Percentiles rank a stretch among this genome's conserved stretches.
phyloP scores from a whole-genome alignment of 2,329 filamentous ascomycete species.

The Clonostachys byssicola region DNA sequence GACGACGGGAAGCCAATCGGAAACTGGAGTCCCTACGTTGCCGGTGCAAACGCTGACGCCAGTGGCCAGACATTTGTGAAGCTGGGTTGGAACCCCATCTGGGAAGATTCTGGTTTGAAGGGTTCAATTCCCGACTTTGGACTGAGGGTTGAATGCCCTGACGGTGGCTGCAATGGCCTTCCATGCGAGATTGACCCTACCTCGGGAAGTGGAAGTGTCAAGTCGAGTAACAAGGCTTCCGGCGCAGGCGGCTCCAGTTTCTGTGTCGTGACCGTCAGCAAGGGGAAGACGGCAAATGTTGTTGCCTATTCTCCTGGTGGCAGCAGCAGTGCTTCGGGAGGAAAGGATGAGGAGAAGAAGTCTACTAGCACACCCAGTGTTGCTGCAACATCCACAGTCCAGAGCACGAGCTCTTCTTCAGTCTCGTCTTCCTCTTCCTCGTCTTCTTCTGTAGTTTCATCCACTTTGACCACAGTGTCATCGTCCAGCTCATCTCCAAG shows the following conservation, averaged over 20 bases:
- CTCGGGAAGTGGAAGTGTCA: slow-evolving; percentile 52
- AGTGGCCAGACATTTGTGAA: slow-evolving; percentile 69
- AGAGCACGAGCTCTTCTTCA: slow-evolving; percentile 5
- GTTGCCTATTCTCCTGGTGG: slow-evolving; percentile 51
- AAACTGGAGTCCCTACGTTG: slow-evolving; percentile 76
- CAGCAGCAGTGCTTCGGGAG: slow-evolving; percentile 27
- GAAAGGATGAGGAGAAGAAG: slow-evolving; percentile 6
- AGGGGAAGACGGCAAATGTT: slow-evolving; percentile 62
- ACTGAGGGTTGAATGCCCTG: slow-evolving; percentile 65
- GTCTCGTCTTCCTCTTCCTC: slow-evolving; percentile 6
- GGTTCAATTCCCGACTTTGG: slow-evolving; percentile 60
- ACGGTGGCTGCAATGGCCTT: slow-evolving; percentile 64
- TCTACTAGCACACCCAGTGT: slow-evolving; percentile 10
- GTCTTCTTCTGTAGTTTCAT: slow-evolving; percentile 8
- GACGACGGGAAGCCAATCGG: slow-evolving; percentile 56
- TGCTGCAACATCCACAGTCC: slow-evolving; percentile 2
- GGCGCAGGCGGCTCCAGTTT: slow-evolving; percentile 68
- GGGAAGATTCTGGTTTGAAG: slow-evolving; percentile 52
- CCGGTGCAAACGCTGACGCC: slow-evolving; percentile 66
- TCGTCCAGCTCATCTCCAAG: slow-evolving; percentile 10
- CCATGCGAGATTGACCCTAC: slow-evolving; percentile 69
- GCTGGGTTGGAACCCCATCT: slow-evolving; percentile 76
- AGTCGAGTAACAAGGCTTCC: slow-evolving; percentile 43
- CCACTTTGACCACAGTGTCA: slow-evolving; percentile 10
- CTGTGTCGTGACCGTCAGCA: slow-evolving; percentile 72